These are phyloP conservation scores for Atalantia buxifolia DNA, from an alignment of 345 rosid species.

Conservation along the genomic window DNA sequence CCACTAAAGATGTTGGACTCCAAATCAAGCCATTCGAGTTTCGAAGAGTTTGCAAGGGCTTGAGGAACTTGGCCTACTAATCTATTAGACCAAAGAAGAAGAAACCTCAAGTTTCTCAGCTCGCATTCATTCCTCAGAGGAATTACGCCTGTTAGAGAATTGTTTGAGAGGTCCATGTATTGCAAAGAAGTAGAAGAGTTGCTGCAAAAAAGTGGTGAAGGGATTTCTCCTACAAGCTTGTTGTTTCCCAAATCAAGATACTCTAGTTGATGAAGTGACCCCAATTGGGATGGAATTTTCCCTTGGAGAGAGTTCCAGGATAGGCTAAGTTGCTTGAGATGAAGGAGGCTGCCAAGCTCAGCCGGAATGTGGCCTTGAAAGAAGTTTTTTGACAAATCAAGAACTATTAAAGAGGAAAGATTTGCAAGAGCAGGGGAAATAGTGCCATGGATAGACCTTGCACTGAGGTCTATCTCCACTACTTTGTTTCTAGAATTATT, in stretches of 20 bases:
- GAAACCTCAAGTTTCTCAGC: constrained; percentile 51
- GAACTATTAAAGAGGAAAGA: constrained; percentile 55
- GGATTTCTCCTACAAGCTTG: constrained; percentile 51
- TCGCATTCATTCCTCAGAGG: constrained; percentile 49
- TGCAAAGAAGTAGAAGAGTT: constrained; percentile 49
- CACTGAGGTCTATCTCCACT: constrained; percentile 55
- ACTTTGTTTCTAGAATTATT: constrained; percentile 42
- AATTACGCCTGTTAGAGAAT: constrained; percentile 59
- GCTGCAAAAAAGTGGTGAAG: constrained; percentile 59
- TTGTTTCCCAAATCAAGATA: constrained; percentile 68
- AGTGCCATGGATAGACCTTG: constrained; percentile 48
- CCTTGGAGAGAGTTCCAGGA: constrained; percentile 72
- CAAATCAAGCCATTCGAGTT: constrained; percentile 76
- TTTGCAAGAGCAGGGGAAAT: constrained; percentile 62
- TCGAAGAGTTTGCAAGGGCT: constrained; percentile 62
- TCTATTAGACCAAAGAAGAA: constrained; percentile 80
- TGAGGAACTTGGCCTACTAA: constrained; percentile 55
- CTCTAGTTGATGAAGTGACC: constrained; percentile 38
- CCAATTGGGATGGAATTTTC: constrained; percentile 54
- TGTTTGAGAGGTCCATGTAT: constrained; percentile 79
- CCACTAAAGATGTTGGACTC: constrained; percentile 71
- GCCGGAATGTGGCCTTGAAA: constrained; percentile 62
- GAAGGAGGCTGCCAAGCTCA: constrained; percentile 49
- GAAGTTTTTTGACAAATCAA: constrained; percentile 77
- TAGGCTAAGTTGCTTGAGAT: constrained; percentile 53